Evolutionary conservation across 1,284 basidiomycete genomes (phyloP), one percentile per base, ranked within the genome.

Genomic region (Ganoderma lingzhi): DNA sequence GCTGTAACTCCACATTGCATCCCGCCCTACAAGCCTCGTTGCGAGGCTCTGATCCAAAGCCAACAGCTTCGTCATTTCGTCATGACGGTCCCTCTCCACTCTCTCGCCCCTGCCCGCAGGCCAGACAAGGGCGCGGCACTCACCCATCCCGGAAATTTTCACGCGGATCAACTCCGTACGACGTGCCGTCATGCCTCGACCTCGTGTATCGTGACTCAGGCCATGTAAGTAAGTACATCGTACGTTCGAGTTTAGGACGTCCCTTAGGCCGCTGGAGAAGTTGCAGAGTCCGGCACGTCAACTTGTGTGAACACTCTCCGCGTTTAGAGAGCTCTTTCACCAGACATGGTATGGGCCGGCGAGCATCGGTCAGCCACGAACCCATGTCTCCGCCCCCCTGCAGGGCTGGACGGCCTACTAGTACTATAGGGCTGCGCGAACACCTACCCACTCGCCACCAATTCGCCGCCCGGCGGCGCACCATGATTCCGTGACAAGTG

Each of bases 11-110:
- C 32, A 41, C 58, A 60, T 41, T 41, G 58, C 59, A 28, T 61
- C 9, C 12, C 35, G n/a, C n/a, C 28, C 14, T 56, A 44, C 28
- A 10, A 41, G 66, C 70, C 71, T 64, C 71, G 61, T 72, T 72
- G 30, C 63, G 63, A 67, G 66, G 68, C 55, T 28, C 66, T 62
- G 64, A 66, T 69, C 28, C 58, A n/a, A 37, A 35, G 8, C 28
- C 53, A 35, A 12, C 39, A 60, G 39, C 23, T 61, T 39, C 39
- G 59, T 28, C 23, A 41, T 42, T 61, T 39, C 39, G 59, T 28
- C 23, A 41, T 42, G 6, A 10, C 41, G 12, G 6, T 37, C 30
- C 4, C 17, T 5, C 32, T 39, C 35, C 37, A 17, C 35, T 61
- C 59, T 61, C 41, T 28, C 14, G 10, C 39, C 59, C 56, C n/a